Conservation (phyloP, 352 stramenopile genomes). For the Saprolegnia parasitica region DNA sequence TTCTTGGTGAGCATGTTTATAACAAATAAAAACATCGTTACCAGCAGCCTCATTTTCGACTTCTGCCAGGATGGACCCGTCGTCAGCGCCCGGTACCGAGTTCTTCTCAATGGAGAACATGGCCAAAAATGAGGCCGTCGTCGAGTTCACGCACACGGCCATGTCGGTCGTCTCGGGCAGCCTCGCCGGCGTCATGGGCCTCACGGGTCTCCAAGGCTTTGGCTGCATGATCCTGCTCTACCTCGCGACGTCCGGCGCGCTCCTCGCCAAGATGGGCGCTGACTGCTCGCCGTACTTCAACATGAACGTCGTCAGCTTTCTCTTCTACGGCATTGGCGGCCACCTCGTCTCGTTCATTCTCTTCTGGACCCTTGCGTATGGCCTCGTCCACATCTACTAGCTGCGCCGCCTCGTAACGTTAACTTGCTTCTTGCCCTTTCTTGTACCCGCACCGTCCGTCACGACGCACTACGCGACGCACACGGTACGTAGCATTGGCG, state of each 20-base stretch:
- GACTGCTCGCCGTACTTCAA: constrained; percentile 81
- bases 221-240: constrained; percentile 62
- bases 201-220: constrained; percentile 72
- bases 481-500: too few species aligned
- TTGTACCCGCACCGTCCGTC: neutral
- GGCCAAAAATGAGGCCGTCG: constrained; percentile 69
- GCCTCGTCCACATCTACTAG: constrained; percentile 88
- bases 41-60: constrained; percentile 1
- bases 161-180: constrained; percentile 81
- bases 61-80: constrained; percentile 36
- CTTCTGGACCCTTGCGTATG: constrained; percentile 86
- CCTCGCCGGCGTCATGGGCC: constrained; percentile 72
- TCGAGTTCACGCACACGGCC: constrained; percentile 74
- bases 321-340: constrained; percentile 66
- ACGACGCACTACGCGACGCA: too few species aligned
- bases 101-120: constrained; percentile 88
- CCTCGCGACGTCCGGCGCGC: constrained; percentile 54
- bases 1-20: neutral
- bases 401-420: neutral
- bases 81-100: constrained; percentile 64
- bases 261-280: constrained; percentile 71
- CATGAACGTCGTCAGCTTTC: constrained; percentile 54
- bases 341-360: constrained; percentile 83
- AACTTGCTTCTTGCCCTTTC: neutral
- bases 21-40: constrained; percentile 4